Percentiles rank a stretch among this genome's conserved stretches.
phyloP scores from a whole-genome alignment of 257 asterid genomes.

The Solanum microdontum region DNA sequence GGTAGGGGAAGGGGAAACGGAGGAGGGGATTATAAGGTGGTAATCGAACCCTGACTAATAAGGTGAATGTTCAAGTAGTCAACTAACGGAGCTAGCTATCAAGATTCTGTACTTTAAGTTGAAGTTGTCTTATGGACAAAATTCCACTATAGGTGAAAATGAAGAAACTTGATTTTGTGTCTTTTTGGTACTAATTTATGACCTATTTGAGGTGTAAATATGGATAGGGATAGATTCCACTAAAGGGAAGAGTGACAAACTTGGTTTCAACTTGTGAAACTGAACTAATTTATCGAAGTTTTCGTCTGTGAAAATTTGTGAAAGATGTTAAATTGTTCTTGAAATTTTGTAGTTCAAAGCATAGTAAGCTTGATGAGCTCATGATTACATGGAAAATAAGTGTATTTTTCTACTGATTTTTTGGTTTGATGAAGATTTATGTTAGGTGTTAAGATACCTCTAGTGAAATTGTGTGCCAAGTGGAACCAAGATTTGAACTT shows the following conservation, averaged over 20 bases:
- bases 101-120: neutral
- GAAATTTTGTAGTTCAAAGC: neutral
- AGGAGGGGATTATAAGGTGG: neutral
- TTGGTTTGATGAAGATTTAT: neutral
- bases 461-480: neutral
- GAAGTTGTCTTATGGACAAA: neutral
- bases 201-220: neutral
- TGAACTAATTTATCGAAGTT: neutral
- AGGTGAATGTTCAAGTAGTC: neutral
- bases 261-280: neutral
- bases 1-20: neutral
- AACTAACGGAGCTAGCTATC: neutral
- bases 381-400: neutral
- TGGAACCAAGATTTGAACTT: neutral
- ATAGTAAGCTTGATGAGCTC: neutral
- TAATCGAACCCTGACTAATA: neutral
- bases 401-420: neutral
- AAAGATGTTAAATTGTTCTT: neutral
- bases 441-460: neutral
- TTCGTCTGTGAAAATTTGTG: neutral
- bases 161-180: neutral
- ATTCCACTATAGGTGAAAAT: neutral
- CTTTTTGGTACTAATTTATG: neutral
- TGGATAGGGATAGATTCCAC: neutral
- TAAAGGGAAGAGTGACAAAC: neutral